Percentiles rank a stretch among this genome's conserved stretches.
Conservation (phyloP, 768 basidiomycete species). For the Termitomyces sp. region DNA sequence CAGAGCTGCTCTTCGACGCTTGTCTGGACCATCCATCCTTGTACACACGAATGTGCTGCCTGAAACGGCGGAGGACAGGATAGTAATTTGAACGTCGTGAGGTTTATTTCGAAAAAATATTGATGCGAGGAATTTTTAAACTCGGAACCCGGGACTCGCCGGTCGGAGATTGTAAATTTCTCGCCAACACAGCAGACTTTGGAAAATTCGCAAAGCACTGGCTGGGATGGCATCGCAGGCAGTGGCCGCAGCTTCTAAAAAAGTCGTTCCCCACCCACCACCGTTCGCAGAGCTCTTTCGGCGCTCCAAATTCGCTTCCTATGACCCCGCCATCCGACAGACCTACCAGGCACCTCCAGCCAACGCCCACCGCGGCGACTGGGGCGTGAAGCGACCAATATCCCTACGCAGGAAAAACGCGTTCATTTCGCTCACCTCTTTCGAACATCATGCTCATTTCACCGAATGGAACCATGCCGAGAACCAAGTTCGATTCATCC, state of each 20-base stretch:
- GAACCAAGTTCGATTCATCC: slow-evolving; percentile 60
- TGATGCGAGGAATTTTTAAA: slow-evolving; percentile 18
- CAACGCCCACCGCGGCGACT: slow-evolving; percentile 73
- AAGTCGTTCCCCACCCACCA: slow-evolving; percentile 19
- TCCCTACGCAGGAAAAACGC: slow-evolving; percentile 58
- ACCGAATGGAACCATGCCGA: slow-evolving; percentile 74
- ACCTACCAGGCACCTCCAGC: slow-evolving; percentile 70
- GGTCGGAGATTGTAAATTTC: slow-evolving; percentile 18
- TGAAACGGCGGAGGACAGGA: slow-evolving; percentile 49
- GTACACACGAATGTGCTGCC: slow-evolving; percentile 24
- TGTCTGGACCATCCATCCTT: slow-evolving; percentile 86
- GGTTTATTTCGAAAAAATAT: slow-evolving; percentile 18
- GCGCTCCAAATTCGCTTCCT: slow-evolving; percentile 77
- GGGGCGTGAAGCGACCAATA: slow-evolving; percentile 82
- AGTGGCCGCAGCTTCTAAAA: background rate
- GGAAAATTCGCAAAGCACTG: background rate
- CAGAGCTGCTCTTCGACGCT: slow-evolving; percentile 65
- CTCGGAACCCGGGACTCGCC: slow-evolving; percentile 20
- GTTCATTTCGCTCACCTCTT: slow-evolving; percentile 58
- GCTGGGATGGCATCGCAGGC: slow-evolving; percentile 20
- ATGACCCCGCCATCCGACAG: slow-evolving; percentile 71
- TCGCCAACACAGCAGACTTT: background rate
- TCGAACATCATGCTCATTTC: slow-evolving; percentile 71
- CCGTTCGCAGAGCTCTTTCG: slow-evolving; percentile 74
- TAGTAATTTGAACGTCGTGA: slow-evolving; percentile 82